These are phyloP conservation scores for Malassezia psittaci DNA, from an alignment of 1,284 basidiomycete species.

Conservation along the genomic window DNA sequence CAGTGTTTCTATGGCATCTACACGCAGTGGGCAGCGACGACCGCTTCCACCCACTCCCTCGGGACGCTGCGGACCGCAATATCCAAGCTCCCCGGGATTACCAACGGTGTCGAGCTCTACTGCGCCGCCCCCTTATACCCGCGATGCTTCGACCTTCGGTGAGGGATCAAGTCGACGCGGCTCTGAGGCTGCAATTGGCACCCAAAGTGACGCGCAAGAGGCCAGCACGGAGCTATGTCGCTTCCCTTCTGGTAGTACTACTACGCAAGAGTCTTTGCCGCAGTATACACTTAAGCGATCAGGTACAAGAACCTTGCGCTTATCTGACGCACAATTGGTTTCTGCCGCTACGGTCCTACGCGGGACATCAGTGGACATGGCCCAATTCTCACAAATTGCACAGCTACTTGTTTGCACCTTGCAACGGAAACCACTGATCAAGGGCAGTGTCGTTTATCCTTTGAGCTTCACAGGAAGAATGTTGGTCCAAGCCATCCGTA, in stretches of 20 bases:
- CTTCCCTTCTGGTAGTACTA: neutral
- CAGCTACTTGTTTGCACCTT: conserved; percentile 77
- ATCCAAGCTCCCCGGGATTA: no score
- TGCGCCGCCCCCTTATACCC: neutral
- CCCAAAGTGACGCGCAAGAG: neutral
- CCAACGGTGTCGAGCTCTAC: neutral
- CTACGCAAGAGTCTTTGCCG: neutral
- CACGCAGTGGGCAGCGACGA: neutral
- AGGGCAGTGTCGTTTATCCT: conserved; percentile 42
- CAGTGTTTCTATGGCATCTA: neutral
- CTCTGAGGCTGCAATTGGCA: neutral
- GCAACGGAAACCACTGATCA: conserved; percentile 68
- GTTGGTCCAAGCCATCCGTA: conserved; percentile 32
- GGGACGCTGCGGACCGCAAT: neutral
- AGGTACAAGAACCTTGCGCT: neutral
- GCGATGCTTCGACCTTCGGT: neutral
- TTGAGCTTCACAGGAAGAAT: conserved; percentile 43
- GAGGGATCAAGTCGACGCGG: neutral
- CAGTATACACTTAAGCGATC: neutral
- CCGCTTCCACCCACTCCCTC: neutral
- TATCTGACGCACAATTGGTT: neutral
- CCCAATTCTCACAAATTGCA: conserved; percentile 75
- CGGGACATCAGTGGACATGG: conserved; percentile 59
- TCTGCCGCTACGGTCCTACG: neutral
- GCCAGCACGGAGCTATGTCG: no score